These are phyloP conservation scores for Bretziella fagacearum DNA, from an alignment of 2,329 filamentous ascomycete species.

Conservation along the genomic window DNA sequence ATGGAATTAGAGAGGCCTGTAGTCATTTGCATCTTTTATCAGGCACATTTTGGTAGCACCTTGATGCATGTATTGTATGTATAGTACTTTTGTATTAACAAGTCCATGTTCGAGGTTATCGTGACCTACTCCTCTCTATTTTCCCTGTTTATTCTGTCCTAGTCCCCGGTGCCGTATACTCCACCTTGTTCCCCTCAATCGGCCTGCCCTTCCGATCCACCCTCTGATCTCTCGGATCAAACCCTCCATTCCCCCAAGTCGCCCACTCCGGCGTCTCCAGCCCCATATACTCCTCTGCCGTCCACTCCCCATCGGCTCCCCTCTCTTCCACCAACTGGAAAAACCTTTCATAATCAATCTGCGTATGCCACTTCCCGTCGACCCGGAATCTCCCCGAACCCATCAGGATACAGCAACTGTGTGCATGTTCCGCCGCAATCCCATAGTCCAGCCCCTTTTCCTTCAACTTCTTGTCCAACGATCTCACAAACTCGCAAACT, in stretches of 20 bases:
- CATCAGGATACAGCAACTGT: slow-evolving; percentile 82
- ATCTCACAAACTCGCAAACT: slow-evolving; percentile 64
- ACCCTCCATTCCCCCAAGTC: slow-evolving; percentile 83
- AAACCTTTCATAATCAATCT: slow-evolving; percentile 81
- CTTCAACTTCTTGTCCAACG: slow-evolving; percentile 51
- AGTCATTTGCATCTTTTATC: no score
- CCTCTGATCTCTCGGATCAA: slow-evolving; percentile 75
- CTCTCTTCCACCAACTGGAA: slow-evolving; percentile 65
- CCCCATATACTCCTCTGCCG: slow-evolving; percentile 81
- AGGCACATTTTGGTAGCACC: no score
- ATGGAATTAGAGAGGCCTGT: no score
- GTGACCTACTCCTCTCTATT: no score
- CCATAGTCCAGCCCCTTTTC: slow-evolving; percentile 64
- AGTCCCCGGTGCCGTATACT: background rate
- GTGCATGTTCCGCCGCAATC: slow-evolving; percentile 85
- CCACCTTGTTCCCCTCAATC: slow-evolving; percentile 25
- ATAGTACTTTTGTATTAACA: no score
- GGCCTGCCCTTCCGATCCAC: slow-evolving; percentile 73
- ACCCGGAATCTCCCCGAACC: slow-evolving; percentile 66
- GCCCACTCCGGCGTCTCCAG: slow-evolving; percentile 82
- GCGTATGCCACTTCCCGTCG: slow-evolving; percentile 70
- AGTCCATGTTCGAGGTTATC: no score
- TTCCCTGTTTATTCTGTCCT: no score
- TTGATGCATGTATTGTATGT: no score
- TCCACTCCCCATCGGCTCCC: slow-evolving; percentile 50